Conservation (phyloP, 129 eudicot species). For the Saussurea involucrata region DNA sequence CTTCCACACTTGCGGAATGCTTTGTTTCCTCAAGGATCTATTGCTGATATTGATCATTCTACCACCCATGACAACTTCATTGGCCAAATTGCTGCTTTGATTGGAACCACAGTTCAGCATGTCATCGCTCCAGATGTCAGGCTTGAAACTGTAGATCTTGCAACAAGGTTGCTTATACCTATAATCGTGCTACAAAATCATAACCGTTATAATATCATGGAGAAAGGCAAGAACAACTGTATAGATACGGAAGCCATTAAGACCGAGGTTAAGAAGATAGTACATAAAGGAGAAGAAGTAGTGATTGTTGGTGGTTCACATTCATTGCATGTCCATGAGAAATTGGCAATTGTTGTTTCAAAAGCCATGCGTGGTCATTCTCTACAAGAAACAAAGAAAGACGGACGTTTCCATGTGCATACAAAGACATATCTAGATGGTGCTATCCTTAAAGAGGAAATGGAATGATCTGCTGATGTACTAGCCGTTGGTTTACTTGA, state of each 20-base stretch:
- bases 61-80: conserved; percentile 64
- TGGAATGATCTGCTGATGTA: conserved; percentile 98
- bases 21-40: conserved; percentile 45
- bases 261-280: conserved; percentile 87
- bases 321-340: conserved; percentile 84
- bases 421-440: conserved; percentile 97
- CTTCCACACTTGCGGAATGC: conserved; percentile 75
- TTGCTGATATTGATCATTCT: conserved; percentile 47
- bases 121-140: conserved; percentile 98
- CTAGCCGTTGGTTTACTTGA: conserved; percentile 98
- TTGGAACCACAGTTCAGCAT: conserved; percentile 83
- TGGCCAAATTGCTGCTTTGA: conserved; percentile 77
- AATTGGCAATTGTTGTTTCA: conserved; percentile 93
- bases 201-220: conserved; percentile 83
- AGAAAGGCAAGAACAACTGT: conserved; percentile 82
- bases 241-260: conserved; percentile 77
- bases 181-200: conserved; percentile 93
- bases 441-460: conserved; percentile 98
- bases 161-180: conserved; percentile 89
- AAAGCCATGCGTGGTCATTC: conserved; percentile 96
- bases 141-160: conserved; percentile 92
- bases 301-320: conserved; percentile 94
- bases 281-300: conserved; percentile 86
- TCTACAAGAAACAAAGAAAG: conserved; percentile 93
- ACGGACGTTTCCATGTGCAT: conserved; percentile 97